Evolutionary conservation across 148 eudicot species (phyloP).

Genomic region (Rhododendron kiyosumense): DNA sequence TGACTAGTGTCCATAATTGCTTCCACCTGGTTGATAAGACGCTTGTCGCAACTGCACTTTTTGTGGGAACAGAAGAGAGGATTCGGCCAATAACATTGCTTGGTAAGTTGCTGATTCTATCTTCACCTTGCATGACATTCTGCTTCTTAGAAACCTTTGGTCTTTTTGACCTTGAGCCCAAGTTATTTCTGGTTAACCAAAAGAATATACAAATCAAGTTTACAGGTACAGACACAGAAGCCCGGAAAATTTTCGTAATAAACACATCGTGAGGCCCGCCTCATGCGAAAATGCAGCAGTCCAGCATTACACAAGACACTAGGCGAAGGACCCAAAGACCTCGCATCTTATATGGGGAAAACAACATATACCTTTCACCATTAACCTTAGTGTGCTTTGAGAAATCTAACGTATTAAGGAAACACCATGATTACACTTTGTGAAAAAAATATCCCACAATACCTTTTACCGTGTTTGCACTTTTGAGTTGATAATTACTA

Average conservation of each 20-base stretch:
- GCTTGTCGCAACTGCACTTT: background rate
- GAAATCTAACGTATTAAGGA: too few relatives aligned
- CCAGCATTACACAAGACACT: background rate
- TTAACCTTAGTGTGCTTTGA: too few relatives aligned
- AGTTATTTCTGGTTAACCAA: background rate
- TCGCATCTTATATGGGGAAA: background rate
- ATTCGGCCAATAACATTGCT: background rate
- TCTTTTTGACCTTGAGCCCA: background rate
- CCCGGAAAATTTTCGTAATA: background rate
- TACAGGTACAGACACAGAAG: background rate
- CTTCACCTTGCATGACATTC: background rate
- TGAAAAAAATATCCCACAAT: too few relatives aligned
- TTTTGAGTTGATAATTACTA: background rate
- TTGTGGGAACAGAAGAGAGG: background rate
- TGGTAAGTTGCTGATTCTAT: background rate
- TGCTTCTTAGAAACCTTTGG: background rate
- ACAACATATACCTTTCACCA: background rate
- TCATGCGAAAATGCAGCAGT: background rate
- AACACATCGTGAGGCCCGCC: background rate
- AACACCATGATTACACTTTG: background rate
- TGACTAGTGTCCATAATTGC: background rate
- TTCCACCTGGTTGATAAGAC: background rate
- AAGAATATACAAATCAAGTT: background rate
- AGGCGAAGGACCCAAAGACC: background rate
- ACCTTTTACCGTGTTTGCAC: too few relatives aligned